Evolutionary conservation across 2,329 filamentous ascomycete genomes (phyloP).

Genomic region (Cordyceps cateniannulata): DNA sequence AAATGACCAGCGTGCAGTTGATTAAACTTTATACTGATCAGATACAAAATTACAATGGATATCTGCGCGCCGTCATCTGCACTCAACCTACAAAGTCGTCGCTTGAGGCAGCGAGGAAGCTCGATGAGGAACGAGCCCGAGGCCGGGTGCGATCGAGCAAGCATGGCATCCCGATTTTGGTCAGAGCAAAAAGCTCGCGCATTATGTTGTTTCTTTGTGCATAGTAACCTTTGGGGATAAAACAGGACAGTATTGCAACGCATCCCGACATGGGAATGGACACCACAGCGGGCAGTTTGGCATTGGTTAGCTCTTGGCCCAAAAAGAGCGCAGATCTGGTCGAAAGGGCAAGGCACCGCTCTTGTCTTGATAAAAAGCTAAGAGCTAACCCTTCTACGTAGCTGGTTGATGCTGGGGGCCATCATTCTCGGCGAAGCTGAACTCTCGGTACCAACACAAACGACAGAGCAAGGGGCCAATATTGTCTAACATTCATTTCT

Average conservation of each 20-base stretch:
- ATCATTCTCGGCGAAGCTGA: conserved; percentile 23
- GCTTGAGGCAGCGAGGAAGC: neutral
- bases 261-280: conserved; percentile 4
- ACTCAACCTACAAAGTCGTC: neutral
- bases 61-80: neutral
- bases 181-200: neutral
- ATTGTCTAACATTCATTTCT: neutral
- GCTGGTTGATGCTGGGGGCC: neutral
- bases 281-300: neutral
- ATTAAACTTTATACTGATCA: neutral
- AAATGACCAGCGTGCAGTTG: neutral
- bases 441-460: conserved; percentile 17
- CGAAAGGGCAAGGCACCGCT: neutral
- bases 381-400: neutral
- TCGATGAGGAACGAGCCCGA: neutral
- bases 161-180: conserved; percentile 1
- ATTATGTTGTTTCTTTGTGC: neutral
- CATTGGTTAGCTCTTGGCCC: conserved; percentile 1
- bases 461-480: neutral
- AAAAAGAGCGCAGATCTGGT: conserved; percentile 1
- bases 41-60: neutral
- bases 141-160: neutral
- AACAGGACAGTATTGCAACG: conserved; percentile 2
- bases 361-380: neutral
- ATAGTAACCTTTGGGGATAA: neutral